These are phyloP conservation scores for Corrigiola litoralis DNA, from an alignment of 179 eudicot genomes.

Conservation along the genomic window DNA sequence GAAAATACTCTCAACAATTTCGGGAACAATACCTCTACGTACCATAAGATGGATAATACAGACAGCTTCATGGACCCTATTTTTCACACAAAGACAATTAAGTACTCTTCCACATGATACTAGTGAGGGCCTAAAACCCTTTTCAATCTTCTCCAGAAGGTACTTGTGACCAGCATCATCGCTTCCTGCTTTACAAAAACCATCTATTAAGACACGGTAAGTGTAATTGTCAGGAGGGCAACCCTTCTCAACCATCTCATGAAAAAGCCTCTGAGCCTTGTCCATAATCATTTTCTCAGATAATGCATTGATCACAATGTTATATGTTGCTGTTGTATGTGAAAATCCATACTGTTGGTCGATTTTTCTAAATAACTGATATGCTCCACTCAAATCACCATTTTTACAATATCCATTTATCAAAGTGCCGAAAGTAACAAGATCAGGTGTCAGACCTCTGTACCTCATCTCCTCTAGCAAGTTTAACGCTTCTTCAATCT, in stretches of 20 bases:
- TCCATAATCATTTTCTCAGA: constrained; percentile 56
- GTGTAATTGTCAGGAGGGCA: constrained; percentile 66
- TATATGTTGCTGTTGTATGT: constrained; percentile 65
- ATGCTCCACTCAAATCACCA: constrained; percentile 65
- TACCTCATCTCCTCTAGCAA: constrained; percentile 56
- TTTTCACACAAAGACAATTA: constrained; percentile 71
- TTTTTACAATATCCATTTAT: constrained; percentile 70
- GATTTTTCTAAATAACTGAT: constrained; percentile 51
- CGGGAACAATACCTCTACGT: constrained; percentile 72
- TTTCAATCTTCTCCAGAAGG: constrained; percentile 45
- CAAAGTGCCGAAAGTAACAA: constrained; percentile 62
- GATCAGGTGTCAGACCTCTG: constrained; percentile 64
- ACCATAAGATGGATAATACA: constrained; percentile 68
- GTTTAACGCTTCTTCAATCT: constrained; percentile 47
- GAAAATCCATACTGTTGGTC: constrained; percentile 37
- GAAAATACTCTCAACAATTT: constrained; percentile 59
- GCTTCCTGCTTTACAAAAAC: constrained; percentile 72
- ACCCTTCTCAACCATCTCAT: constrained; percentile 52
- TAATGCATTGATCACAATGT: constrained; percentile 67
- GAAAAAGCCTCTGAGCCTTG: constrained; percentile 54
- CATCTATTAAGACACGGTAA: constrained; percentile 73
- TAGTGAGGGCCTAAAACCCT: constrained; percentile 66
- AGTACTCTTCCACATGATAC: constrained; percentile 75
- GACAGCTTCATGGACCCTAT: constrained; percentile 68
- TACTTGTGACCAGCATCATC: constrained; percentile 53